Base-by-base conservation (phyloP, 1,284 basidiomycete species). In the Ustilago sp. region DNA sequence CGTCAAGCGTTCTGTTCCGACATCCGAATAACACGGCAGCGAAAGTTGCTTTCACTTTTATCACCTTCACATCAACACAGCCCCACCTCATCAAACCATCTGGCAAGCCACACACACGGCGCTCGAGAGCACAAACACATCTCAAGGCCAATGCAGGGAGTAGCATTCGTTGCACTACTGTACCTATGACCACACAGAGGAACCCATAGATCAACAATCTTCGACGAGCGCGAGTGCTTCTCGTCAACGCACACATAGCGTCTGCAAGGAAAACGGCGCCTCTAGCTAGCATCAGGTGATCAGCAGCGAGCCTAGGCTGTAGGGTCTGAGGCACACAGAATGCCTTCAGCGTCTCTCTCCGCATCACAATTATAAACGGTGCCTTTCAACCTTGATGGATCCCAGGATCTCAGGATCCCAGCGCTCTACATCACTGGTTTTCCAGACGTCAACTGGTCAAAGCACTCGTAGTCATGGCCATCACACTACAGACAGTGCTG, bases 401-500 rank as follows among this genome's bases (percentile, higher is more conserved):
- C 23, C 1, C 23, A 12, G 23, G 28, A 4, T 50, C 23, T 1
- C 23, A 12, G 23, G 13, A 12, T 31, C n/a, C 23, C 5, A 19
- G 28, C 12, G 48, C 13, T 32, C 48, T 12, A 31, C 47, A 48
- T 23, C 54, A 45, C 54, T 11, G 54, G 12, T 12, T n/a, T 15
- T 36, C 8, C 17, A 31, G 36, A 55, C 9, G 12, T 41, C 23
- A 17, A 32, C 19, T 6, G 31, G 41, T n/a, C 17, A 0, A 19
- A 41, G 12, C 47, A 15, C 19, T 12, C 36, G 48, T 32, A 13
- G 56, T 35, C 28, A 76, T 76, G 74, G 64, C 68, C 4, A 71
- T 68, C 61, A 65, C 74, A 17, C 38, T 76, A 23, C 68, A 76
- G 53, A 72, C 60, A 8, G 65, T 72, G 51, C 48, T 76, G 23